Evolutionary conservation across 306 rosid species (phyloP).

Genomic region (Prunus mongolica): DNA sequence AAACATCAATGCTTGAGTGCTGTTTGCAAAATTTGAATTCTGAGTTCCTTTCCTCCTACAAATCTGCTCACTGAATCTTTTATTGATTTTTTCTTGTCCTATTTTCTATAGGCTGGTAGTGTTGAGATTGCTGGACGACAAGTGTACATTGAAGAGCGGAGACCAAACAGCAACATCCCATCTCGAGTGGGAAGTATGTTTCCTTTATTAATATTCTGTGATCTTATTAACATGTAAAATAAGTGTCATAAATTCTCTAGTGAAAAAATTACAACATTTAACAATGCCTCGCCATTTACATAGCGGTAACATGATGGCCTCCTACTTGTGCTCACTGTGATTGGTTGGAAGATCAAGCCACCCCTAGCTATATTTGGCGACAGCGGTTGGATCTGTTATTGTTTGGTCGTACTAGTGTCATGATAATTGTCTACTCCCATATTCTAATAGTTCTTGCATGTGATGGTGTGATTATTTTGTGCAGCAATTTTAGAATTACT

Average conservation of each 20-base stretch:
- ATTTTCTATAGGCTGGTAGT: slow-evolving; percentile 51
- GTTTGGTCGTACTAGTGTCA: neutral
- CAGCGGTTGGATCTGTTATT: neutral
- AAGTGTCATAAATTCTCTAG: neutral
- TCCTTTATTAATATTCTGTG: neutral
- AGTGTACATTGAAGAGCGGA: slow-evolving; percentile 91
- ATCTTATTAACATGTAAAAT: neutral
- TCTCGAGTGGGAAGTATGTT: slow-evolving; percentile 78
- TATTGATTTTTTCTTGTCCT: neutral
- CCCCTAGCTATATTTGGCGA: neutral
- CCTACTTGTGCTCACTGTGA: neutral
- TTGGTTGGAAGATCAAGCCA: neutral
- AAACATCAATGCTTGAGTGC: neutral
- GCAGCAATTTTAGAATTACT: too few species aligned
- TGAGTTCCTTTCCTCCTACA: neutral
- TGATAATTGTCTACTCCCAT: neutral
- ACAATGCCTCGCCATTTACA: neutral
- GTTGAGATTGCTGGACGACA: slow-evolving; percentile 79
- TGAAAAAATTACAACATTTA: neutral
- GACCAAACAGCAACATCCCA: slow-evolving; percentile 81
- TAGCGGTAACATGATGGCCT: neutral
- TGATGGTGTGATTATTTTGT: neutral
- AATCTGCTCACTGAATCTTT: neutral
- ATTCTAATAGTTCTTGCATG: neutral
- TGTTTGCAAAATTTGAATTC: neutral